phyloP scores from a whole-genome alignment of 1,284 basidiomycete species.

The Ustilago nuda region DNA sequence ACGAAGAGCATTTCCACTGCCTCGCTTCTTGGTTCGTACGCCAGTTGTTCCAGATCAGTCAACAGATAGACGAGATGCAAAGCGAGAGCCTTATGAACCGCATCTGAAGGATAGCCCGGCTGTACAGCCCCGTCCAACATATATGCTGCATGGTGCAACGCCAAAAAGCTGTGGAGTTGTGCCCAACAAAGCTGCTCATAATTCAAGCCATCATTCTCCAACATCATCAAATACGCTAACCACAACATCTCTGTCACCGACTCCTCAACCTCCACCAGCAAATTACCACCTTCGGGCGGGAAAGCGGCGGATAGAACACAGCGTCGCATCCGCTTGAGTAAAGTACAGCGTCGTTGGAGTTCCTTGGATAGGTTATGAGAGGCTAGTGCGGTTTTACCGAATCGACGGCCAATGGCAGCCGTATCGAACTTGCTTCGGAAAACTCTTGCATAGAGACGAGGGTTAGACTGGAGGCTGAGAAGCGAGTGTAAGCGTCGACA shows the following conservation, averaged over 20 bases:
- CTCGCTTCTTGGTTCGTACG: constrained; percentile 69
- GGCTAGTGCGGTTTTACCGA: constrained; percentile 44
- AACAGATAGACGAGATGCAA: constrained; percentile 72
- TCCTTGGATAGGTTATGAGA: constrained; percentile 50
- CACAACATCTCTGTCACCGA: constrained; percentile 60
- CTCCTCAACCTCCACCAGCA: constrained; percentile 14
- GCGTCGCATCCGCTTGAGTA: constrained; percentile 56
- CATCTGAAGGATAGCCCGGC: constrained; percentile 70
- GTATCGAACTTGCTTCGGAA: constrained; percentile 63
- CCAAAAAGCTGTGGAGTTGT: constrained; percentile 52
- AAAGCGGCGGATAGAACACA: constrained; percentile 20
- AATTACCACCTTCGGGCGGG: neutral
- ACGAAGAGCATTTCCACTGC: constrained; percentile 73
- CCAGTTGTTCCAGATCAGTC: constrained; percentile 62
- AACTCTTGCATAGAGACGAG: constrained; percentile 60
- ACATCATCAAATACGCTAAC: constrained; percentile 61
- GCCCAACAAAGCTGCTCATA: constrained; percentile 55
- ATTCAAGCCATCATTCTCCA: constrained; percentile 64
- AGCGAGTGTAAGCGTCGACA: constrained; percentile 49
- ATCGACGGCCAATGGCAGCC: constrained; percentile 56
- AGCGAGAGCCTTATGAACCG: constrained; percentile 69
- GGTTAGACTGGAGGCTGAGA: constrained; percentile 53
- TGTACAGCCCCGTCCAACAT: constrained; percentile 68
- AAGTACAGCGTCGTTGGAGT: constrained; percentile 47
- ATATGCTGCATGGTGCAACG: constrained; percentile 64